These are phyloP conservation scores for Carallia pectinifolia DNA, from an alignment of 345 rosid genomes.

Conservation along the genomic window DNA sequence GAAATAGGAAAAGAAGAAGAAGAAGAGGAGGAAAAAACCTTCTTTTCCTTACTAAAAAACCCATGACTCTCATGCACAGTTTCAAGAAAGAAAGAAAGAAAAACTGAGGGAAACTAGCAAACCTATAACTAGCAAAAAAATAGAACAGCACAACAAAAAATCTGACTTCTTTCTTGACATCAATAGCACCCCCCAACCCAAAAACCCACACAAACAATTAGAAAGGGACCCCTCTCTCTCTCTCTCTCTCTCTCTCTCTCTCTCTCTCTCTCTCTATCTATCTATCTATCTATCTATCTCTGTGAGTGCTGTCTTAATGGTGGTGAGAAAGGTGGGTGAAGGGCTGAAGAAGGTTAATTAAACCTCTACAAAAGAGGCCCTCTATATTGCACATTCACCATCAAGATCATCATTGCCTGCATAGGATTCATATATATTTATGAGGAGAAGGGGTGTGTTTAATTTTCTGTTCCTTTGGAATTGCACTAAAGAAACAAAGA, in stretches of 20 bases:
- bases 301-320: conserved; percentile 20
- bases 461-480: conserved; percentile 11
- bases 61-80: conserved; percentile 46
- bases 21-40: conserved; percentile 19
- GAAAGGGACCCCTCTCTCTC: conserved; percentile 32
- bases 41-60: conserved; percentile 19
- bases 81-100: conserved; percentile 17
- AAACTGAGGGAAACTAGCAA: conserved; percentile 20
- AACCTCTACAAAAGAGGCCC: conserved; percentile 22
- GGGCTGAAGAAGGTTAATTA: conserved; percentile 53
- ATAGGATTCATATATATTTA: conserved; percentile 30
- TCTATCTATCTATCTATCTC: conserved; percentile 2
- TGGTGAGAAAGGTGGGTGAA: conserved; percentile 43
- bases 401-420: conserved; percentile 48
- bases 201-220: conserved; percentile 27
- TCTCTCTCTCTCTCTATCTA: not conserved
- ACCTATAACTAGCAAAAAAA: conserved; percentile 27
- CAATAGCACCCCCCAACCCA: conserved; percentile 7
- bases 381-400: conserved; percentile 37
- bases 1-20: conserved; percentile 10
- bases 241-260: conserved; percentile 21
- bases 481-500: conserved; percentile 22
- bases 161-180: conserved; percentile 14
- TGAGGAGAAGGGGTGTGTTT: not conserved
- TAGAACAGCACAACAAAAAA: conserved; percentile 4